Percentiles rank a stretch among this genome's conserved stretches.
phyloP scores from a whole-genome alignment of 441 rosid genomes.

The Adansonia grandidieri region DNA sequence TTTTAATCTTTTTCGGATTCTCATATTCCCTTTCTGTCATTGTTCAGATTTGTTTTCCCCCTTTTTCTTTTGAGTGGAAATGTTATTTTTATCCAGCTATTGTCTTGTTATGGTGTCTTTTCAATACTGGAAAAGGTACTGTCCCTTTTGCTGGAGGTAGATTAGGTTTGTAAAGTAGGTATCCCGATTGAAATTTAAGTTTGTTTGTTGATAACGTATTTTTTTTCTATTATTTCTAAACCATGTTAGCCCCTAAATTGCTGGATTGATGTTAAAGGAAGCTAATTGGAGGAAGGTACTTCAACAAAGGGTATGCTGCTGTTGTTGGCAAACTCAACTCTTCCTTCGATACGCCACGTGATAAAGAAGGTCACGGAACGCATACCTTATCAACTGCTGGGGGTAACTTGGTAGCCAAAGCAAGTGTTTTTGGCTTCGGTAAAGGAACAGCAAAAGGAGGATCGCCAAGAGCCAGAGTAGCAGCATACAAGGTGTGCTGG shows the following conservation, averaged over 20 bases:
- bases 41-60: background rate
- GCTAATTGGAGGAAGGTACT: conserved; percentile 78
- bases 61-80: background rate
- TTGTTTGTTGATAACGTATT: background rate
- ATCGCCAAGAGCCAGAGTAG: conserved; percentile 73
- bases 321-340: conserved; percentile 57
- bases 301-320: conserved; percentile 65
- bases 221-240: background rate
- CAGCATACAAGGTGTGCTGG: conserved; percentile 87
- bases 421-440: conserved; percentile 60
- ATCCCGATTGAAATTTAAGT: background rate
- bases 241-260: background rate
- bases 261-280: conserved; percentile 43
- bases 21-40: conserved; percentile 14
- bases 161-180: background rate
- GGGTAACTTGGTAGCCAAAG: conserved; percentile 59
- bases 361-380: conserved; percentile 74
- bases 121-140: conserved; percentile 12
- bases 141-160: background rate
- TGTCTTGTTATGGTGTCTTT: conserved; percentile 18
- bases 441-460: conserved; percentile 82
- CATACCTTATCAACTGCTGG: conserved; percentile 86
- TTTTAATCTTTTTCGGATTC: background rate
- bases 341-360: conserved; percentile 63
- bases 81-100: conserved; percentile 15